These are phyloP conservation scores for Cryptococcus sp. DNA, from an alignment of 1,284 basidiomycete genomes.

Conservation along the genomic window DNA sequence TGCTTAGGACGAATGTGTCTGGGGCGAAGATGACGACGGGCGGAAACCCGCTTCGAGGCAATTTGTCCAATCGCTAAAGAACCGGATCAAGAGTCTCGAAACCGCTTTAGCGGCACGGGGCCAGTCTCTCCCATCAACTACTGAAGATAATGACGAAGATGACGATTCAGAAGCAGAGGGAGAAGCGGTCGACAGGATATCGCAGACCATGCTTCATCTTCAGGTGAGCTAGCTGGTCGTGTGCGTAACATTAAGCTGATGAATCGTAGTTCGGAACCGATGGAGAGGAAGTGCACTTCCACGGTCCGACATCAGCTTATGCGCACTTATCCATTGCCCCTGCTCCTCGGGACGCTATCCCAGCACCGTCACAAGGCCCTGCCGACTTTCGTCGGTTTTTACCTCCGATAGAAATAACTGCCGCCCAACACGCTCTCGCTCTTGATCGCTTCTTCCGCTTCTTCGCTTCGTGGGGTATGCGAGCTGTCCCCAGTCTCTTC, in stretches of 20 bases:
- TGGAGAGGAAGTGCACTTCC: conserved; percentile 18
- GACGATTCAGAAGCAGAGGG: too few species aligned
- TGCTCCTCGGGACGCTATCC: too few species aligned
- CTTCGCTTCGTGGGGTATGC: conserved; percentile 35
- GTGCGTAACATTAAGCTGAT: background rate
- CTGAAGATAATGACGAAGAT: conserved; percentile 13
- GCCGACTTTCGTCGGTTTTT: conserved; percentile 11
- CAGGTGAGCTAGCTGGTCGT: background rate
- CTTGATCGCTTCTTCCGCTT: conserved; percentile 32
- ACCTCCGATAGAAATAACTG: conserved; percentile 18
- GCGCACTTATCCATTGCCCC: conserved; percentile 4
- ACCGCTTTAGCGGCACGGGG: conserved; percentile 15
- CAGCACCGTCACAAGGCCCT: conserved; percentile 2
- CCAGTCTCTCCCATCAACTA: conserved; percentile 5
- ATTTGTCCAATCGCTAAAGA: conserved; percentile 32
- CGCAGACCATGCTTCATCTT: conserved; percentile 14
- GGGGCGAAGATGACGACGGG: conserved; percentile 28
- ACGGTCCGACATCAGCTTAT: conserved; percentile 18
- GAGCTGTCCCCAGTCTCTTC: conserved; percentile 27
- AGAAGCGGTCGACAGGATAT: background rate
- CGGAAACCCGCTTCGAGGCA: conserved; percentile 31
- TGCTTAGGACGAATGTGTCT: conserved; percentile 36
- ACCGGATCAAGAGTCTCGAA: conserved; percentile 33
- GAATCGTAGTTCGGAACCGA: conserved; percentile 17
- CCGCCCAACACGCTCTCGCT: conserved; percentile 27